Evolutionary conservation across 768 basidiomycete species (phyloP).

Genomic region (Krasilnikovozyma curviuscula): DNA sequence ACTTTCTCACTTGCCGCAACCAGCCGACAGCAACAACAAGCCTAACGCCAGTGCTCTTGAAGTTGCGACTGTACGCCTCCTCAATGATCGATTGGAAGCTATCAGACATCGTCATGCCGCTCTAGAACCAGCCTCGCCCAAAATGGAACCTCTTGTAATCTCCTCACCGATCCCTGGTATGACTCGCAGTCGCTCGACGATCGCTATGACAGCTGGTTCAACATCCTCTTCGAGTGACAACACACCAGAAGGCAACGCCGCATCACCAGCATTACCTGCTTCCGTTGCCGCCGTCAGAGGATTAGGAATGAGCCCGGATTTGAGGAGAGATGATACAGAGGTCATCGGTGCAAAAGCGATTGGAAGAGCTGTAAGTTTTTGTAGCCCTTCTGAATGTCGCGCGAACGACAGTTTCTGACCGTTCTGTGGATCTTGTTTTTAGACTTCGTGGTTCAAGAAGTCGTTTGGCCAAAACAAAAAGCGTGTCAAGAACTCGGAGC

Average conservation of each 20-base stretch:
- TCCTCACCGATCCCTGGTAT: not conserved
- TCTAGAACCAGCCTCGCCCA: conserved; percentile 23
- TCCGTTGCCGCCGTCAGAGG: too few species aligned
- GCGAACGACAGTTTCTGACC: too few species aligned
- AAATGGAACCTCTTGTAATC: not conserved
- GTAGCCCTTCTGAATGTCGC: too few species aligned
- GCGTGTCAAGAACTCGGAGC: conserved; percentile 1
- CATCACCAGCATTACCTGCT: too few species aligned
- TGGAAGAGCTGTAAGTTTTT: too few species aligned
- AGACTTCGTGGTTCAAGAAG: conserved; percentile 13
- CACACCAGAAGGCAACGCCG: not conserved
- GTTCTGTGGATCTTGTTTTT: too few species aligned
- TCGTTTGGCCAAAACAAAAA: conserved; percentile 13
- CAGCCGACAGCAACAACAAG: conserved; percentile 16
- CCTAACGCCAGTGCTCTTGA: conserved; percentile 21
- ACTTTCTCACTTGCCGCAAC: conserved; percentile 24
- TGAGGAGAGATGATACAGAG: too few species aligned
- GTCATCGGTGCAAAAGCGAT: conserved; percentile 3
- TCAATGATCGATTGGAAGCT: conserved; percentile 28
- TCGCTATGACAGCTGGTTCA: conserved; percentile 5
- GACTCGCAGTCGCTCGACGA: conserved; percentile 5
- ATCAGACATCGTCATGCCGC: conserved; percentile 29
- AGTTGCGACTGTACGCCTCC: conserved; percentile 23
- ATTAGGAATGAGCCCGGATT: too few species aligned
- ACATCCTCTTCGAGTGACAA: not conserved